Evolutionary conservation across 1,139 yeast genomes (phyloP).

Genomic region (Yamadazyma trypodendri): DNA sequence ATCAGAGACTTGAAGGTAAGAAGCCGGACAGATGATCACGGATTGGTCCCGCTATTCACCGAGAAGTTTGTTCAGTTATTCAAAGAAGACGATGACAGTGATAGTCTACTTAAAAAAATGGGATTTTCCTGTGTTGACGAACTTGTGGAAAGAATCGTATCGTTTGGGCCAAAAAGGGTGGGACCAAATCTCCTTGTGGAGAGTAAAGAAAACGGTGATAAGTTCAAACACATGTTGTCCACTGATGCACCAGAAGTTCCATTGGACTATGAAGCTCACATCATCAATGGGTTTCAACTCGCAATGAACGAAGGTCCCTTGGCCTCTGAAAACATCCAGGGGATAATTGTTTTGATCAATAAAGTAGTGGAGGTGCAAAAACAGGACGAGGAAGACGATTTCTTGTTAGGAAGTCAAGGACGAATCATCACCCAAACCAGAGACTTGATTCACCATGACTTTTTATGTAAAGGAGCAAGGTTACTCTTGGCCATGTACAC

Average conservation of each 20-base stretch:
- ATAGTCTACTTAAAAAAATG: conserved; percentile 6
- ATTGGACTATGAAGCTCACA: conserved; percentile 61
- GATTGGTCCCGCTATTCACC: conserved; percentile 23
- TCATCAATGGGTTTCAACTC: conserved; percentile 81
- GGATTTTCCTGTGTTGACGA: conserved; percentile 21
- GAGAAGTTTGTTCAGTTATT: conserved; percentile 32
- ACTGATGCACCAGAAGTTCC: conserved; percentile 16
- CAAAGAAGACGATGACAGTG: conserved; percentile 15
- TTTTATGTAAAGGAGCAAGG: conserved; percentile 83
- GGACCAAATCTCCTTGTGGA: conserved; percentile 81
- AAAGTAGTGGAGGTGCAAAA: conserved; percentile 25
- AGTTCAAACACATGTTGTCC: conserved; percentile 32
- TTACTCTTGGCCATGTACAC: conserved; percentile 88
- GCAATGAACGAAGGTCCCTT: conserved; percentile 86
- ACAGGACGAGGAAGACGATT: conserved; percentile 28
- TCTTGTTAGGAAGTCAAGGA: conserved; percentile 52
- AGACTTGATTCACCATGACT: conserved; percentile 67
- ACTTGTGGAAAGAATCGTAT: conserved; percentile 48
- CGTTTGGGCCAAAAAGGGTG: conserved; percentile 75
- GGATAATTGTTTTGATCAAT: conserved; percentile 58
- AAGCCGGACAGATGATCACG: conserved; percentile 8
- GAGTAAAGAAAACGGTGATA: conserved; percentile 28
- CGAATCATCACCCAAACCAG: conserved; percentile 72
- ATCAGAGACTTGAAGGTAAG: conserved; percentile 18
- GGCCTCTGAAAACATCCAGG: conserved; percentile 85